Evolutionary conservation across 345 rosid genomes (phyloP).

Genomic region (Combretum micranthum): DNA sequence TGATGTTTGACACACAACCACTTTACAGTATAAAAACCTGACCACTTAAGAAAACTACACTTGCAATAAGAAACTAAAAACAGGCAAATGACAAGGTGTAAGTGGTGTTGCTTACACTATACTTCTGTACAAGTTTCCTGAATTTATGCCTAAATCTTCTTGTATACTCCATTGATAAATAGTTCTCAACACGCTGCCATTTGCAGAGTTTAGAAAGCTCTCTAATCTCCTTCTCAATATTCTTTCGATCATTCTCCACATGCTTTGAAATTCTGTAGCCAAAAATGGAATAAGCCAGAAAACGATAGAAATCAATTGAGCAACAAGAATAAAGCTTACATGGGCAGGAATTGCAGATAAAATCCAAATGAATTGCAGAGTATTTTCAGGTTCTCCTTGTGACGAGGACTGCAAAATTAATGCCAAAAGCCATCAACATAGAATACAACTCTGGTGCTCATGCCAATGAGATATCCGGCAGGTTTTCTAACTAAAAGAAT

Average conservation of each 20-base stretch:
- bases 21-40: too few species aligned
- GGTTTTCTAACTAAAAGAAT: neutral
- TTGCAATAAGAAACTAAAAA: too few species aligned
- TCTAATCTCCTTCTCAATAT: slow-evolving; percentile 52
- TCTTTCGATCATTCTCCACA: slow-evolving; percentile 44
- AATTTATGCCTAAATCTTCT: slow-evolving; percentile 70
- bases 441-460: neutral
- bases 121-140: slow-evolving; percentile 65
- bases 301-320: slow-evolving; percentile 5
- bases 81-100: neutral
- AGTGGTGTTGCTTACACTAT: slow-evolving; percentile 44
- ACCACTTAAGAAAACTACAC: too few species aligned
- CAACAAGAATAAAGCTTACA: slow-evolving; percentile 33
- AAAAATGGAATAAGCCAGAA: neutral
- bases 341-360: slow-evolving; percentile 77
- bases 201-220: slow-evolving; percentile 61
- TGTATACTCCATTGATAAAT: slow-evolving; percentile 41
- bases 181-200: slow-evolving; percentile 67
- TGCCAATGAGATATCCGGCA: slow-evolving; percentile 1
- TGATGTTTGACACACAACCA: too few species aligned
- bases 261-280: slow-evolving; percentile 53
- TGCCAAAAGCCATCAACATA: slow-evolving; percentile 14
- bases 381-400: slow-evolving; percentile 48
- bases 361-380: slow-evolving; percentile 81
- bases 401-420: slow-evolving; percentile 40